phyloP scores from a whole-genome alignment of 441 rosid species.

The Codiaeum variegatum region DNA sequence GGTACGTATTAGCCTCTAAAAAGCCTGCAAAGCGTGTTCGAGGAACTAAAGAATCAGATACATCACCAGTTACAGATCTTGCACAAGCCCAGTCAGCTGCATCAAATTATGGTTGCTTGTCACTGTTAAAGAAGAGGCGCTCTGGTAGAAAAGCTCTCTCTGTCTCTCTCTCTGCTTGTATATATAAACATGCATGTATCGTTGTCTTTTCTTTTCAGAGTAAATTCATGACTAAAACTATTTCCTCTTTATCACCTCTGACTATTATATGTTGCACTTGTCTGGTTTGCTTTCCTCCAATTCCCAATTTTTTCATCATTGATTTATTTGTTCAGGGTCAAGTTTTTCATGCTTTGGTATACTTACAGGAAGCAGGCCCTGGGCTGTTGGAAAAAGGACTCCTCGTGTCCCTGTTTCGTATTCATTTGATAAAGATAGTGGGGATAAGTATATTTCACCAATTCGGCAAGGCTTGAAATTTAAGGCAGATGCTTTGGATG shows the following conservation, averaged over 20 bases:
- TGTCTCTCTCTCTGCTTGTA: not conserved
- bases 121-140: conserved; percentile 64
- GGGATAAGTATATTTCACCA: conserved; percentile 56
- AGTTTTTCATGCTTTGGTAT: conserved; percentile 19
- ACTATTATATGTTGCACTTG: not conserved
- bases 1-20: conserved; percentile 37
- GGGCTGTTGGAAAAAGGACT: conserved; percentile 90
- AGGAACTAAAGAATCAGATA: conserved; percentile 36
- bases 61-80: conserved; percentile 43
- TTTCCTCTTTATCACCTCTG: not conserved
- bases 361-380: conserved; percentile 59
- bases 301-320: not conserved
- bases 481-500: conserved; percentile 48
- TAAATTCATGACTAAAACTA: not conserved
- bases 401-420: conserved; percentile 79
- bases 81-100: conserved; percentile 39
- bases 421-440: conserved; percentile 43
- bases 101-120: conserved; percentile 64
- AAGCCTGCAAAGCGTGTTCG: conserved; percentile 68
- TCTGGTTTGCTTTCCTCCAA: not conserved
- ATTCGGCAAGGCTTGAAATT: conserved; percentile 47
- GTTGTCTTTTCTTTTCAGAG: conserved; percentile 5
- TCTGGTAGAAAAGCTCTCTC: conserved; percentile 43
- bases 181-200: not conserved
- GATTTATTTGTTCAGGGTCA: not conserved